Evolutionary conservation across 225 moss, liverwort and hornwort species (phyloP), one percentile per base, ranked within the genome.

Genomic region (Sphagnum contortum): DNA sequence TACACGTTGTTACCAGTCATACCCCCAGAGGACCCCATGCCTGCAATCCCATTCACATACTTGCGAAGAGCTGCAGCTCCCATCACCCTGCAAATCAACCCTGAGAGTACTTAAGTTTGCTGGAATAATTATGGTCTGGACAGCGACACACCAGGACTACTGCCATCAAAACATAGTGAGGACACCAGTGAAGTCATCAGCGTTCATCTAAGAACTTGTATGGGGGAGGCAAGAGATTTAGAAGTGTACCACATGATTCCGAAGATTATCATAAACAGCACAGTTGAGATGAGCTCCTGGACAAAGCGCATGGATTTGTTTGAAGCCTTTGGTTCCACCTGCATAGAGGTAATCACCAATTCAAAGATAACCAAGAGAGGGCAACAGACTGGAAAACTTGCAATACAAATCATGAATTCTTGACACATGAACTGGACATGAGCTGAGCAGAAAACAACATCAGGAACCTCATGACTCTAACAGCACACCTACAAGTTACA

Each of bases 11-110:
- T 98, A 48, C 93, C 83, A 64, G 87, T 89, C 69, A 98, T 93
- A 68, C 90, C 86, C 60, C 88, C 87, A 69, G 91, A 60, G 54
- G 98, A 87, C 57, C 98, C 98, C 72, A 98, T 89, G 66, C 98
- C 98, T 47, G 98, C 89, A 69, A 98, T 88, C 56, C 98, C 98
- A 76, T 89, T 98, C 44, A 98, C 93, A 60, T 98, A 98, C 74
- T 98, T 98, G 14, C 98, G 98, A 77, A 98, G 87, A 65, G 98
- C 98, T 76, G 98, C 98, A 80, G 98, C 98, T 65, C 98, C 98
- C 89, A 98, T 91, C 76, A 98, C 90, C 96, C 96, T 96, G 92
- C 79, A 70, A 71, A 73, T 74, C 66, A 72, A 66, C 66, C 68
- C 60, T 69, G n/a, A 68, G 72, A 70, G 66, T 14, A 12, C 4